A percentile compares a stretch with the other conserved stretches of the same genome.
Evolutionary conservation across 495 filamentous ascomycete genomes (phyloP).

Genomic region (Penicillium tannophilum): DNA sequence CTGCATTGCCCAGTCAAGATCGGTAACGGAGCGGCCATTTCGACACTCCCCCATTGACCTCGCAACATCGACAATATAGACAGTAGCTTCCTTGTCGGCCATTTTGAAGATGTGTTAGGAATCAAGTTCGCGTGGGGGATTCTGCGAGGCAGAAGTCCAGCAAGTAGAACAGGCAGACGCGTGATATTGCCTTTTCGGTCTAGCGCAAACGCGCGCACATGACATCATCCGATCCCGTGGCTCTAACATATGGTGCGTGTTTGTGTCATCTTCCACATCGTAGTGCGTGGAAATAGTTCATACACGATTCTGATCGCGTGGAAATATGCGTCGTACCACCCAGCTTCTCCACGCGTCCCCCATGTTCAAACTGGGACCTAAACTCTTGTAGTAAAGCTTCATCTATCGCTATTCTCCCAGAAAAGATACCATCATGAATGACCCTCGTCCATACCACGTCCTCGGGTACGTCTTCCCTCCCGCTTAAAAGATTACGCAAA

Average conservation of each 20-base stretch:
- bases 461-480: constrained; percentile 57
- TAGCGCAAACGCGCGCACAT: constrained; percentile 43
- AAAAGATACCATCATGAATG: constrained; percentile 31
- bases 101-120: constrained; percentile 46
- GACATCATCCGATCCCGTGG: constrained; percentile 41
- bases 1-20: constrained; percentile 86
- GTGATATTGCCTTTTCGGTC: constrained; percentile 48
- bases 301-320: neutral
- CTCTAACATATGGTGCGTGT: constrained; percentile 16
- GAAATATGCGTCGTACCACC: constrained; percentile 1
- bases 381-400: constrained; percentile 4
- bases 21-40: constrained; percentile 73
- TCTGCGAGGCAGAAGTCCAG: constrained; percentile 8
- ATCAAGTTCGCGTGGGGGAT: neutral
- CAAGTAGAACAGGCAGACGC: constrained; percentile 42
- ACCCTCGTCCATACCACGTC: constrained; percentile 75
- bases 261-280: neutral
- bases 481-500: constrained; percentile 4
- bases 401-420: neutral
- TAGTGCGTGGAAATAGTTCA: neutral
- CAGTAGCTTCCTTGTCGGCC: constrained; percentile 91
- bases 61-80: constrained; percentile 90
- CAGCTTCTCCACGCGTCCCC: constrained; percentile 7
- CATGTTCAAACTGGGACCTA: neutral
- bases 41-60: constrained; percentile 76